A percentile compares a stretch with the other conserved stretches of the same genome.
Evolutionary conservation across 768 basidiomycete species (phyloP).

Genomic region (Leucocoprinus birnbaumii): DNA sequence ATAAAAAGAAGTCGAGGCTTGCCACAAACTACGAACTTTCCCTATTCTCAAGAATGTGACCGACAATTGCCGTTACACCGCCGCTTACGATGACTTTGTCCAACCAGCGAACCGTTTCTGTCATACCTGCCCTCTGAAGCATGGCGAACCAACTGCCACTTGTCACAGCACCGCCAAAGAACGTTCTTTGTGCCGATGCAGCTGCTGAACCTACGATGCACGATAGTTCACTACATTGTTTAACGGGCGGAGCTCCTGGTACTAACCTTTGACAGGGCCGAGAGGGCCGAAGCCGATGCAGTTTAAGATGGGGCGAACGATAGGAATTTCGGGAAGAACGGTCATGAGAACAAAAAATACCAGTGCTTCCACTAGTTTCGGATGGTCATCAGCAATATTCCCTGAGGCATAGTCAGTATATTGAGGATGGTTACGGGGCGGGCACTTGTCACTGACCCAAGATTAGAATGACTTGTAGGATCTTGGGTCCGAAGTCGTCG

Average conservation of each 20-base stretch:
- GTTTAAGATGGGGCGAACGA: slow-evolving; percentile 27
- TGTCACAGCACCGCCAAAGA: slow-evolving; percentile 27
- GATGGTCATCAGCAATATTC: slow-evolving; percentile 34
- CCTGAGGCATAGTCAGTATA: slow-evolving; percentile 19
- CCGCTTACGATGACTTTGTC: no score
- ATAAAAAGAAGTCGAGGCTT: no score
- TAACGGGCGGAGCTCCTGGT: no score
- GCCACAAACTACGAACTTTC: no score
- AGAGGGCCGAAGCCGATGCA: slow-evolving; percentile 32
- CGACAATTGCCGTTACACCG: no score
- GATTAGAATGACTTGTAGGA: slow-evolving; percentile 6
- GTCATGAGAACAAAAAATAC: slow-evolving; percentile 19
- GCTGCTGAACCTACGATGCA: slow-evolving; percentile 17
- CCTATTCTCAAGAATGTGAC: no score
- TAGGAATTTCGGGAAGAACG: slow-evolving; percentile 25
- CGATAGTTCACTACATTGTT: not conserved
- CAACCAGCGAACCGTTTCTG: no score
- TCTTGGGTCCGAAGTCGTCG: not conserved
- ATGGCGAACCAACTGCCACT: slow-evolving; percentile 30
- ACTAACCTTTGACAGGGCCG: slow-evolving; percentile 30
- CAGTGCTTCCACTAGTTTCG: slow-evolving; percentile 21
- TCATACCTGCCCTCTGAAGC: slow-evolving; percentile 29
- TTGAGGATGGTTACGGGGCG: no score
- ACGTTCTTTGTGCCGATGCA: slow-evolving; percentile 30
- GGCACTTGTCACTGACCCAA: slow-evolving; percentile 2